A percentile compares a stretch with the other conserved stretches of the same genome.
These are phyloP conservation scores for Lactarius trivialis DNA, from an alignment of 768 basidiomycete species.

Conservation along the genomic window DNA sequence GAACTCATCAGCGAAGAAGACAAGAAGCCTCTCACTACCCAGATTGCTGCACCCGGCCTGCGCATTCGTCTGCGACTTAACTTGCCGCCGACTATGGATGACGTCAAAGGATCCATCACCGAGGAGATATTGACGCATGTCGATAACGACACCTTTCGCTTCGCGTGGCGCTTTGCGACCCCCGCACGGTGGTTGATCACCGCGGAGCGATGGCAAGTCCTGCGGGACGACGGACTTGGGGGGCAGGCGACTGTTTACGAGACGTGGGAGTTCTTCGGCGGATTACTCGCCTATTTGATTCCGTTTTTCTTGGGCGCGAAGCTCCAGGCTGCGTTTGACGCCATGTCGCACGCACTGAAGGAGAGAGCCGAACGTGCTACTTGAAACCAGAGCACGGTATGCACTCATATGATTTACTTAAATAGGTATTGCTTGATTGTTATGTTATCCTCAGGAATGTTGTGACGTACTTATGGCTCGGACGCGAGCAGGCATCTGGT, in stretches of 20 bases:
- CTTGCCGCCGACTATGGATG: constrained; percentile 9
- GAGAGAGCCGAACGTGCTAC: constrained; percentile 1
- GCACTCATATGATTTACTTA: not conserved
- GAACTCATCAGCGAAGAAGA: constrained; percentile 4
- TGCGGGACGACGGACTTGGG: not conserved
- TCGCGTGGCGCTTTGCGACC: constrained; percentile 12
- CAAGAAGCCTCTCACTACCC: not conserved
- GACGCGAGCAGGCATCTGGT: not conserved
- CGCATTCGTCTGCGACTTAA: not conserved
- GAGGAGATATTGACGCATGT: constrained; percentile 13
- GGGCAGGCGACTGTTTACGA: constrained; percentile 3
- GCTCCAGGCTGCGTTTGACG: constrained; percentile 12
- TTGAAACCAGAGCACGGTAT: not conserved
- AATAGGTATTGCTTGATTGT: not conserved
- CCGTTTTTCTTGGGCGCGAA: constrained; percentile 9
- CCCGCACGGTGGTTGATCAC: constrained; percentile 10
- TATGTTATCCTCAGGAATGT: too few relatives aligned
- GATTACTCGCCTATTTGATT: constrained; percentile 4
- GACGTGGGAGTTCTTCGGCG: constrained; percentile 13
- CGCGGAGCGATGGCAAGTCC: constrained; percentile 15
- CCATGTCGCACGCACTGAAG: constrained; percentile 10
- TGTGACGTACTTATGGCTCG: not conserved
- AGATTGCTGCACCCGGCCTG: not conserved
- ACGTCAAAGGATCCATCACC: not conserved
- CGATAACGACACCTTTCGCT: not conserved